These are phyloP conservation scores for Carex littledalei DNA, from an alignment of 176 grass and related monocot genomes.

Conservation along the genomic window DNA sequence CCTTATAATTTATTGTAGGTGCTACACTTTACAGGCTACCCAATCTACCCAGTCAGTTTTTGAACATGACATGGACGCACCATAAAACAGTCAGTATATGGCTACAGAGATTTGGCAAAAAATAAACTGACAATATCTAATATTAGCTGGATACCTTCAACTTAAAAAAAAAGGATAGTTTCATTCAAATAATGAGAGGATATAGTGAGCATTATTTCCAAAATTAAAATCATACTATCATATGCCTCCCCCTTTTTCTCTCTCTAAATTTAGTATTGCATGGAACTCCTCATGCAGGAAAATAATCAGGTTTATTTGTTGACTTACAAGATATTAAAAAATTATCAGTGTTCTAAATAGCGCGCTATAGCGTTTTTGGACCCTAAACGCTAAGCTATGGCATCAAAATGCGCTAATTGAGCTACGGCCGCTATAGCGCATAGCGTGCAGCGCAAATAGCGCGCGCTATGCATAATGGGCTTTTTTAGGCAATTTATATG, in stretches of 20 bases:
- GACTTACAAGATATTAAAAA: not conserved
- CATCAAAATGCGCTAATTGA: too few species aligned
- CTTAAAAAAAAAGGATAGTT: not conserved
- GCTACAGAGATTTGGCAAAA: not conserved
- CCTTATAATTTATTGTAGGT: not conserved
- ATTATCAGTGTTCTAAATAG: too few species aligned
- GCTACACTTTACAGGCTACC: not conserved
- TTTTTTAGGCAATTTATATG: too few species aligned
- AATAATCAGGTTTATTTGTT: not conserved
- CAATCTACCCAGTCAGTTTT: too few species aligned
- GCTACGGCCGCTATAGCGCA: too few species aligned
- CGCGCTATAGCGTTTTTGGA: too few species aligned
- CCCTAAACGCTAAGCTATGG: too few species aligned
- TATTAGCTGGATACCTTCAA: not conserved
- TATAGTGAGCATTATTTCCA: not conserved
- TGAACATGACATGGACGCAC: not conserved
- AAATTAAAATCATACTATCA: not conserved
- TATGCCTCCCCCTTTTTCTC: not conserved
- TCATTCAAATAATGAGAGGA: not conserved
- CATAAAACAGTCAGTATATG: not conserved
- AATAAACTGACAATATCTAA: not conserved
- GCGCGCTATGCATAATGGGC: too few species aligned
- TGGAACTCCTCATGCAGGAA: not conserved
- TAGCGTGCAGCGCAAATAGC: too few species aligned
- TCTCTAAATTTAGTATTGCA: conserved; percentile 2